Conservation (phyloP, 2,329 filamentous ascomycete genomes). For the Sarocladium strictum region DNA sequence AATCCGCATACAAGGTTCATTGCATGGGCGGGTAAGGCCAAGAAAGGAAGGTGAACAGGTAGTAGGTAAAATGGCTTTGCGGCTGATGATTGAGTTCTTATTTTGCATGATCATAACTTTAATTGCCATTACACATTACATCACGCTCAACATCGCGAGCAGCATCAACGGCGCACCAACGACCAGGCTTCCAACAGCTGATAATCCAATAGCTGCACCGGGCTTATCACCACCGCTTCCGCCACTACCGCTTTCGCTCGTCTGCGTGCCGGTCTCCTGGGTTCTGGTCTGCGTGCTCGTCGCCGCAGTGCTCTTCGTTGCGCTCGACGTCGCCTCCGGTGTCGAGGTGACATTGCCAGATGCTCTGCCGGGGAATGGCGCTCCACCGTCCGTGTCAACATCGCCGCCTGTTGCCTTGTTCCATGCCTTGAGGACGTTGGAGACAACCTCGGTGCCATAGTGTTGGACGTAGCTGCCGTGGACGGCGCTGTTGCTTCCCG, state of each 20-base stretch:
- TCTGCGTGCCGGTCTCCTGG: background rate
- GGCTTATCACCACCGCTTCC: background rate
- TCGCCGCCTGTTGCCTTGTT: slow-evolving; percentile 14
- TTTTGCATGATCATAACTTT: too few species aligned
- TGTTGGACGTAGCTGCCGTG: slow-evolving; percentile 30
- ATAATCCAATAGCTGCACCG: background rate
- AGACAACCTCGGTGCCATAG: slow-evolving; percentile 27
- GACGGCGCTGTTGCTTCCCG: slow-evolving; percentile 20
- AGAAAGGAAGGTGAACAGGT: too few species aligned
- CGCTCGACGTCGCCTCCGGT: background rate
- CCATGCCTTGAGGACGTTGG: slow-evolving; percentile 30
- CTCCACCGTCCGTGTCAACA: background rate
- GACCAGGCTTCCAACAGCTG: background rate
- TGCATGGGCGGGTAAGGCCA: too few species aligned
- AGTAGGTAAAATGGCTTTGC: too few species aligned
- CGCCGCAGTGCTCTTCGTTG: background rate
- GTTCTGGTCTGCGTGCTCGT: background rate
- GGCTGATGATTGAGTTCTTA: too few species aligned
- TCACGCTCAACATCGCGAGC: slow-evolving; percentile 2
- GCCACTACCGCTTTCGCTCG: background rate
- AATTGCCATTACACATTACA: slow-evolving; percentile 7
- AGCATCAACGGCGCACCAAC: slow-evolving; percentile 1
- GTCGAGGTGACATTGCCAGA: background rate
- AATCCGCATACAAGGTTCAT: too few species aligned
- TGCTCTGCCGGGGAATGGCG: background rate